Conservation (phyloP, 2,329 filamentous ascomycete species). For the Calonectria honghensis region DNA sequence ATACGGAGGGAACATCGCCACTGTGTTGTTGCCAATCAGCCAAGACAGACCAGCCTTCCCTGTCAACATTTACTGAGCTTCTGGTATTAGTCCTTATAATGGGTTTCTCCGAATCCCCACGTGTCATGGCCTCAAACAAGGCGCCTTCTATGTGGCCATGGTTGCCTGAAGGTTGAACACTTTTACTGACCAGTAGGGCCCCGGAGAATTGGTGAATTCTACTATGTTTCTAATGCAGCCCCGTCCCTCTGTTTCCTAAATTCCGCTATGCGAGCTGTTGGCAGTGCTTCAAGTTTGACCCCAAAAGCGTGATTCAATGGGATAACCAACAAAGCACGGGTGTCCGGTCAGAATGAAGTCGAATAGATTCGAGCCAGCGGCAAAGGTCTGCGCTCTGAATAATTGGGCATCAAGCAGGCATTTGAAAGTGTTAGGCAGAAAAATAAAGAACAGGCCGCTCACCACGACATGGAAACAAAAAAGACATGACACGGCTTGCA, state of each 20-base stretch:
- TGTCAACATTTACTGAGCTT: constrained; percentile 48
- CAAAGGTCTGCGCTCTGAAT: neutral
- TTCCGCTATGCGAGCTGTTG: neutral
- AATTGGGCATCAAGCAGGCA: neutral
- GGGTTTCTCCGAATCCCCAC: constrained; percentile 42
- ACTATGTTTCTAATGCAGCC: neutral
- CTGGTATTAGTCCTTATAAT: constrained; percentile 38
- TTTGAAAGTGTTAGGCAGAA: neutral
- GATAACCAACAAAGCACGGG: neutral
- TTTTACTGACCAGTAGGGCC: constrained; percentile 44
- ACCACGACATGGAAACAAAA: neutral
- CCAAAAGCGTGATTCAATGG: neutral
- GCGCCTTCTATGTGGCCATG: constrained; percentile 44
- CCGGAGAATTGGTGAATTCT: neutral
- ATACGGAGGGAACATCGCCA: constrained; percentile 42
- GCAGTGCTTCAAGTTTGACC: neutral
- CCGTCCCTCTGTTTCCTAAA: neutral
- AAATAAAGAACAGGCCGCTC: neutral
- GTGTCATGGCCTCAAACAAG: constrained; percentile 15
- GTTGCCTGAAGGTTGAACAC: constrained; percentile 31
- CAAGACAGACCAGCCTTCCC: constrained; percentile 39
- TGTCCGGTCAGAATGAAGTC: neutral
- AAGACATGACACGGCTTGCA: neutral
- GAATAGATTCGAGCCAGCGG: neutral
- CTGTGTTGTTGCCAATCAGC: constrained; percentile 47